Base-by-base conservation (phyloP, 2,329 filamentous ascomycete genomes). In the Colletotrichum sp. region DNA sequence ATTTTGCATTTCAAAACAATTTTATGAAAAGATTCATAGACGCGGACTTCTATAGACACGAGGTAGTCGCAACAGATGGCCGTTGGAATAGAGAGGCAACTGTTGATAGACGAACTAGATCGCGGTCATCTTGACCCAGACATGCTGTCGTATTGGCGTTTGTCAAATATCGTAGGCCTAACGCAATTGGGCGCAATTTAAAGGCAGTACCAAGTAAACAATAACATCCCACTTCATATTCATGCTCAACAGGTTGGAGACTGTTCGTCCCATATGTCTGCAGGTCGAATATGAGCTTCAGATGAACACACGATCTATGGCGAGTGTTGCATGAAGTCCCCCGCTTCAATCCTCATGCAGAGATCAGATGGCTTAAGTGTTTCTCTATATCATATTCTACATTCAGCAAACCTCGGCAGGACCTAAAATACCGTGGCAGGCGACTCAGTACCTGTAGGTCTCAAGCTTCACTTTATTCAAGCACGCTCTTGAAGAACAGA, bases 1-100 rank as follows among this genome's bases (percentile, higher is more conserved):
- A 8, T 22, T 13, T 12, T 22, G 44, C 11, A 11, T 11, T 12
- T 11, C 44, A 49, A 13, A 49, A 1, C 44, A 22, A 22, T 49
- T 4, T 49, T 49, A 4, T 2, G 3, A 22, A 49, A 49, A 4
- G 2, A 49, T 6, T 5, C 4, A 13, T 49, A 49, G 44, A 13
- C n/a, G 11, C 22, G n/a, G 11, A 49, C 6, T 1, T 22, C 4
- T 49, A 13, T 49, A 49, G 19, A 49, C 2, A n/a, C 11, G 44
- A 49, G 44, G 6, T 13, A 1, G n/a, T 22, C 44, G 19, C 39
- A 0, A 4, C 9, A 4, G 44, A 22, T 7, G n/a, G 11, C 1
- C 44, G 3, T n/a, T 49, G 44, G n/a, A 49, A 49, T 49, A 49
- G 44, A 8, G 44, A 49, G 44, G 44, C 44, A 4, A n/a, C 39